Evolutionary conservation across 495 filamentous ascomycete genomes (phyloP), one percentile per base, ranked within the genome.

Genomic region (Hyphodiscus hymeniophilus): DNA sequence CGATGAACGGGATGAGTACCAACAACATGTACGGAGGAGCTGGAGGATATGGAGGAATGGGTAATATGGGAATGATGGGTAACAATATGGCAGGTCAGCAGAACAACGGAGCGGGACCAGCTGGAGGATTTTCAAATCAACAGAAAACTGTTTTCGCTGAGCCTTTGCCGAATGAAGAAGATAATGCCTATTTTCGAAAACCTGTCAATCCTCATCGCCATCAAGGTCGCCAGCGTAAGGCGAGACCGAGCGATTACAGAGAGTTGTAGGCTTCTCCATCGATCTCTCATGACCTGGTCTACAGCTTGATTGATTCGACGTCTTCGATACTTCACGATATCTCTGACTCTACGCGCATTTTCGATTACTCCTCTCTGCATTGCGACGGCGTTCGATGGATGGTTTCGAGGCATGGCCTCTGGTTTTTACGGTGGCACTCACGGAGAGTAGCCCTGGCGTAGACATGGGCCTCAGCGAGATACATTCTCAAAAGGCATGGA

Each of bases 191-290:
- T 65, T 92, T 97, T 65, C 81, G 92, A 17, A 90, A 94, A 60
- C 92, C 92, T 1, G 86, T 97, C 43, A 98, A 98, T 60, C 92
- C 89, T 10, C 89, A 95, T 60, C 81, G 92, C 47, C 85, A 94
- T 59, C 84, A 88, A 64, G 83, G 85, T 47, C 71, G 84, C 45
- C 80, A 87, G 50, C 80, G 85, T 50, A 69, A 83, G 52, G 80
- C 84, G 45, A 74, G 92, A 38, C 88, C 89, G 15, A 90, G 85
- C 60, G 94, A 98, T 66, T 96, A 91, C 53, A 73, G 82, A 35
- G 86, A 92, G 66, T 68, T 94, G n/a, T 90, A 46, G 42, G n/a
- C 21, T 17, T 24, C 5, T 28, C 10, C 26, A 28, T 10, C 26
- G 10, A 28, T 28, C 26, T 28, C 10, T 28, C 26, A 28, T 5